Evolutionary conservation across 164 flowering plant species (phyloP), one percentile per base, ranked within the genome.

Genomic region (Cinnamomum micranthum): DNA sequence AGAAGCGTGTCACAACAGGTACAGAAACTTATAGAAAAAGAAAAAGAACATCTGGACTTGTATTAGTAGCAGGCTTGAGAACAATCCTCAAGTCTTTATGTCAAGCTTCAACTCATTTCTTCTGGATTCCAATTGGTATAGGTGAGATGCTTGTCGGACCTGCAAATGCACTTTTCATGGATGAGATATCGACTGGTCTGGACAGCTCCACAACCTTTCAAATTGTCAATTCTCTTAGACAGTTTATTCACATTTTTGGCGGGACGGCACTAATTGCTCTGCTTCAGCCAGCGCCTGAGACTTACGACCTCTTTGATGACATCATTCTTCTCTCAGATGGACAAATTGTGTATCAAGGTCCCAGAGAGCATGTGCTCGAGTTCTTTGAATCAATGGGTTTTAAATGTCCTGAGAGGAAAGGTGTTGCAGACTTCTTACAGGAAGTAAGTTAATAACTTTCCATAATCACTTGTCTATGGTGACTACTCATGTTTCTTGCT

Each of bases 261-360:
- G 88, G 87, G 70, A 90, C 93, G 3, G 88, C 89, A 24, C 31
- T 92, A 55, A 87, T 92, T 31, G 88, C 95, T 13, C 92, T 92
- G 67, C 87, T 92, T 41, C 97, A 90, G 80, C 97, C 97, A 11
- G 90, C 97, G 6, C 97, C 93, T 1, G 95, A 92, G 81, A 89
- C 91, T 14, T 92, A 84, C 27, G 76, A 89, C 65, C 88, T 91
- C 23, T 92, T 92, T 52, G 92, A 89, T 76, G 97, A 90, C 76
- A 85, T 92, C 59, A 82, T 92, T 50, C 90, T 92, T 52, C 76
- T 92, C 22, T 85, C 93, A 0, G 93, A 92, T 71, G 92, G 95
- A 13, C 83, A 80, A 64, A 85, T 89, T 50, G 88, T 89, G 35
- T 90, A 92, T 64, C 93, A 92, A 74, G 97, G 93, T 59, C 88